phyloP scores from a whole-genome alignment of 2,329 filamentous ascomycete species.

The Colletotrichum cereale region DNA sequence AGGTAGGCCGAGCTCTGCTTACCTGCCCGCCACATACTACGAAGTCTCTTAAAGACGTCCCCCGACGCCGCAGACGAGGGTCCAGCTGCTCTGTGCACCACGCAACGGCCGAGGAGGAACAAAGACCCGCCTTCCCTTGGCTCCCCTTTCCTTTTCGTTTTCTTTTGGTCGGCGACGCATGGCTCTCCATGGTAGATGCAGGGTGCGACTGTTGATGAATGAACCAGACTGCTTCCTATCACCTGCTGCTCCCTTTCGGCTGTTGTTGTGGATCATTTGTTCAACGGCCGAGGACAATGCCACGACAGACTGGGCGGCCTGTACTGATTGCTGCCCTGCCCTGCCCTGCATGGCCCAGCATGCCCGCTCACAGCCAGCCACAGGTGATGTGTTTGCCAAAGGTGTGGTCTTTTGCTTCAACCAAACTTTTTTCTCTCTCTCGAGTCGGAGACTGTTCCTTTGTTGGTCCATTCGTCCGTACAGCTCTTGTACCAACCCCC shows the following conservation, averaged over 20 bases:
- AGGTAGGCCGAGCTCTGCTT: too few relatives aligned
- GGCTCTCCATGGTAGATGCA: not conserved
- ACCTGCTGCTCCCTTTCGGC: not conserved
- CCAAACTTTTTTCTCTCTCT: not conserved
- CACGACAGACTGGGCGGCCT: not conserved
- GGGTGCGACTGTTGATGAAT: not conserved
- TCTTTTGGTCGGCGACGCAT: not conserved
- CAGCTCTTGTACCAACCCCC: not conserved
- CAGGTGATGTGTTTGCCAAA: not conserved
- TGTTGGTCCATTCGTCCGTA: not conserved
- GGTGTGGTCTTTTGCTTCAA: not conserved
- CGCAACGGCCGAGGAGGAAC: not conserved
- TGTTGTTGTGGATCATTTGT: not conserved
- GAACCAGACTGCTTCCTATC: not conserved
- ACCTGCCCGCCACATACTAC: not conserved
- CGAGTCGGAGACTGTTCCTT: not conserved
- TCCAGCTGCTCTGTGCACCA: not conserved
- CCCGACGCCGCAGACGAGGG: not conserved
- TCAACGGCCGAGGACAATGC: not conserved
- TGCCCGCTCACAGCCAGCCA: not conserved
- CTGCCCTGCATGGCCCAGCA: not conserved
- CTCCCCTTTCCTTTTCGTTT: not conserved
- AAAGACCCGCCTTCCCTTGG: not conserved
- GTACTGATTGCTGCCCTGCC: too few relatives aligned
- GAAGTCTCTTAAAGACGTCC: not conserved